Conservation (phyloP, 2,329 filamentous ascomycete genomes). For the Lasiodiplodia sp. region DNA sequence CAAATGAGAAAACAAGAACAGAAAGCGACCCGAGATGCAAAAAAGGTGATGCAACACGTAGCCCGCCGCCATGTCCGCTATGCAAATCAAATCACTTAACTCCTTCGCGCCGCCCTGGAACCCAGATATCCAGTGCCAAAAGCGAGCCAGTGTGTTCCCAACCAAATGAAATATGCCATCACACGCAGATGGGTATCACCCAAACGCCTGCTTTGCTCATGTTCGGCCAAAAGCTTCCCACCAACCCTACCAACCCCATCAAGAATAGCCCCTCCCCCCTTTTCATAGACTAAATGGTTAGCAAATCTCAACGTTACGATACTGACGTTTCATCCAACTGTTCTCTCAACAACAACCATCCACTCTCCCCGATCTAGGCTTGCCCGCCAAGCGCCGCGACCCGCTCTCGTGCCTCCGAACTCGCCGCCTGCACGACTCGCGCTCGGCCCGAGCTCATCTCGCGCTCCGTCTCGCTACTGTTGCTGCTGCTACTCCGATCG, state of each 20-base stretch:
- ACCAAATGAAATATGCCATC: slow-evolving; percentile 4
- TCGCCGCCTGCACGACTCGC: slow-evolving; percentile 13
- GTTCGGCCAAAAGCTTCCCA: not conserved
- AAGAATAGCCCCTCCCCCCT: too few relatives aligned
- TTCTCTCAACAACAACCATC: not conserved
- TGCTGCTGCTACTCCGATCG: slow-evolving; percentile 20
- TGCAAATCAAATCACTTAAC: slow-evolving; percentile 6
- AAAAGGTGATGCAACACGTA: not conserved
- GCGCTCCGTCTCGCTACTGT: slow-evolving; percentile 8
- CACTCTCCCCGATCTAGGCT: not conserved
- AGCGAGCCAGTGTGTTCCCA: not conserved
- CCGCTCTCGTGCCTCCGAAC: slow-evolving; percentile 11
- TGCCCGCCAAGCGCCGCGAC: slow-evolving; percentile 12
- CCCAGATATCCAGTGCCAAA: not conserved
- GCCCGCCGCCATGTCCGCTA: slow-evolving; percentile 10
- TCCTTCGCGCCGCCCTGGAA: not conserved
- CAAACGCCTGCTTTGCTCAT: slow-evolving; percentile 26
- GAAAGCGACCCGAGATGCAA: slow-evolving; percentile 6
- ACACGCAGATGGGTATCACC: slow-evolving; percentile 29
- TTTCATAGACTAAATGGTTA: not conserved
- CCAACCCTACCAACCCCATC: not conserved
- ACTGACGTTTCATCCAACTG: not conserved
- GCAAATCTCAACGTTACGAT: slow-evolving; percentile 8
- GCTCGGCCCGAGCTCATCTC: not conserved
- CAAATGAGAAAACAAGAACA: not conserved